These are phyloP conservation scores for Mercurialis annua DNA, from an alignment of 345 rosid species.

Conservation along the genomic window DNA sequence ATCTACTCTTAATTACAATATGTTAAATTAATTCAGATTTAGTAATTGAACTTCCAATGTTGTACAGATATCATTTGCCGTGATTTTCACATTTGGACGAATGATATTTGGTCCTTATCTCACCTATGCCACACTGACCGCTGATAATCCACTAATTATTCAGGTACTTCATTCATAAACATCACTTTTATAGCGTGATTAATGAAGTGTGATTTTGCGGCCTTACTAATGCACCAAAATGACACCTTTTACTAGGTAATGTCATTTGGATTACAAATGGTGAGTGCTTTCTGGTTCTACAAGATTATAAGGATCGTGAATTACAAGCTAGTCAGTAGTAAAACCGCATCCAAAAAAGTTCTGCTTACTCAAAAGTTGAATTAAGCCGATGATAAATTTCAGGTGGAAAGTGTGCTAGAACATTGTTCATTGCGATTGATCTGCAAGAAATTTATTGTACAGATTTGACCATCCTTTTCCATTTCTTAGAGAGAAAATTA, in stretches of 20 bases:
- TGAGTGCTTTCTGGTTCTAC: slow-evolving; percentile 87
- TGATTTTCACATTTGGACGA: slow-evolving; percentile 45
- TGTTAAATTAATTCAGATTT: too few species aligned
- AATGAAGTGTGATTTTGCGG: background rate
- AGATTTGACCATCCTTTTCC: background rate
- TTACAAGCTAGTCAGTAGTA: slow-evolving; percentile 53
- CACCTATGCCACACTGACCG: slow-evolving; percentile 30
- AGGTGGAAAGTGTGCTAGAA: too few species aligned
- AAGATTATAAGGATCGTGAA: slow-evolving; percentile 70
- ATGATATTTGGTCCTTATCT: slow-evolving; percentile 56
- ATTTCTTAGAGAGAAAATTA: too few species aligned
- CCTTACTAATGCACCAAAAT: background rate
- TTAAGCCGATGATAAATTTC: background rate
- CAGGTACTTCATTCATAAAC: slow-evolving; percentile 31
- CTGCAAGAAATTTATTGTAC: background rate
- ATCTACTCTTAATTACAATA: too few species aligned
- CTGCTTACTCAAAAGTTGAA: background rate
- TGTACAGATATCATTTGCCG: slow-evolving; percentile 44
- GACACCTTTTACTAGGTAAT: slow-evolving; percentile 44
- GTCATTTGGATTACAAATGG: slow-evolving; percentile 69
- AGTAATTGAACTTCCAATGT: background rate
- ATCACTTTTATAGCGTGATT: background rate
- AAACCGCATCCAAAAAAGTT: slow-evolving; percentile 27
- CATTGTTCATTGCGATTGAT: too few species aligned
- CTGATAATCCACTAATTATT: slow-evolving; percentile 42